Evolutionary conservation across 306 rosid genomes (phyloP), one percentile per base, ranked within the genome.

Genomic region (Prunus padus): DNA sequence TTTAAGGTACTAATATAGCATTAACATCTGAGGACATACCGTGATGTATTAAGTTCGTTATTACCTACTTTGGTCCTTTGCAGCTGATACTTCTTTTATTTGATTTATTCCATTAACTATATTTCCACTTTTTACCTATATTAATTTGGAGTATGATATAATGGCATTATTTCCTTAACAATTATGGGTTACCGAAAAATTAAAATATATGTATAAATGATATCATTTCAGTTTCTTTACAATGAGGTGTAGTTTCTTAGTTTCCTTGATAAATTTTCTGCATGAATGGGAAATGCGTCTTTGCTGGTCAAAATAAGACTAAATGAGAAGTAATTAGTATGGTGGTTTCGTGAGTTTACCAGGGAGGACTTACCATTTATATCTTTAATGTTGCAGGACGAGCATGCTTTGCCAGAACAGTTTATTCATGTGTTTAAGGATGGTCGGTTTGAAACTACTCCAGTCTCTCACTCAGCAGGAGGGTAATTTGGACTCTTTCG

Each of bases 391-490:
- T 82, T 78, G 80, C 90, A 95, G 99, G 97, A 73, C 61, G 99
- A 95, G 87, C 97, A 95, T 86, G 87, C 98, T 46, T 83, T 95
- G 81, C 99, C 99, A 23, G 97, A 95, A 70, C 99, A 95, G 81
- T 95, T 78, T 51, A 33, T 88, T 77, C 93, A 95, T 64, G 23
- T 71, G 28, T 90, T 85, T 57, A 95, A 90, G 85, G 88, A 95
- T 23, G 97, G 97, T 46, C 88, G 47, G 78, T 92, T 95, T 45
- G 99, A 95, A 85, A 95, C 98, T 62, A 88, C 86, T 46, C 83
- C 97, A 1, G 97, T 96, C 67, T 89, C 98, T 75, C 99, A 95
- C 88, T 95, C 99, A 23, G 99, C 98, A 12, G 99, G 98, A 77
- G 99, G 96, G 76, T 95, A 85, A 95, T 59, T 75, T 79, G 83